These are phyloP conservation scores for Selaginella tamariscina DNA, from an alignment of 75 land plant species.

Conservation along the genomic window DNA sequence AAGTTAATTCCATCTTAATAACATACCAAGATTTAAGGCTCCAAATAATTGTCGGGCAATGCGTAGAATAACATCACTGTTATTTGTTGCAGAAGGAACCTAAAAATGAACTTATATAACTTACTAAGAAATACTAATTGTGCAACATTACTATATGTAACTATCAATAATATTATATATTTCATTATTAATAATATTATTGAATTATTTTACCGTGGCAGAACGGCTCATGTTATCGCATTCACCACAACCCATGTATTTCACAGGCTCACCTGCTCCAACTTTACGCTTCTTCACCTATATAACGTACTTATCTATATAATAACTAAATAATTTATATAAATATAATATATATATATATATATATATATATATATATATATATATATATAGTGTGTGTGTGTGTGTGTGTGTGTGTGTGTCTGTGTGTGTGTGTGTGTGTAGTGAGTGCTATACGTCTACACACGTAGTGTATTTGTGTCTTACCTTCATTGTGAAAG, in stretches of 20 bases:
- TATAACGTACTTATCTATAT: no score
- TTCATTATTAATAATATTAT: not conserved
- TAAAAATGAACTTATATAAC: constrained; percentile 15
- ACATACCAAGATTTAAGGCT: constrained; percentile 51
- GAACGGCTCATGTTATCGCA: constrained; percentile 91
- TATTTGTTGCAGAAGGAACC: constrained; percentile 74
- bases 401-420: no score
- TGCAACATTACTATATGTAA: no score
- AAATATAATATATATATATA: no score
- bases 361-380: no score
- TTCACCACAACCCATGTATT: constrained; percentile 92
- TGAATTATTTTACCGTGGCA: constrained; percentile 40
- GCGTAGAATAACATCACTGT: constrained; percentile 45
- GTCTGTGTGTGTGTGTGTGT: no score
- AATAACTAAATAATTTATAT: no score
- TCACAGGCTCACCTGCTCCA: constrained; percentile 75
- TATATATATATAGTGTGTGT: no score
- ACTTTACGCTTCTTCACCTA: constrained; percentile 80
- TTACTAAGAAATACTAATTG: not conserved
- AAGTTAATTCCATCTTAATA: no score
- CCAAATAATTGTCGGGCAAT: constrained; percentile 62
- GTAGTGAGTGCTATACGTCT: no score
- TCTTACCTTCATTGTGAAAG: constrained; percentile 73
- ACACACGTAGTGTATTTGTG: no score
- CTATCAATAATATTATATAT: not conserved